These are phyloP conservation scores for Magnaporthales sp. DNA, from an alignment of 2,329 filamentous ascomycete genomes.

Conservation along the genomic window DNA sequence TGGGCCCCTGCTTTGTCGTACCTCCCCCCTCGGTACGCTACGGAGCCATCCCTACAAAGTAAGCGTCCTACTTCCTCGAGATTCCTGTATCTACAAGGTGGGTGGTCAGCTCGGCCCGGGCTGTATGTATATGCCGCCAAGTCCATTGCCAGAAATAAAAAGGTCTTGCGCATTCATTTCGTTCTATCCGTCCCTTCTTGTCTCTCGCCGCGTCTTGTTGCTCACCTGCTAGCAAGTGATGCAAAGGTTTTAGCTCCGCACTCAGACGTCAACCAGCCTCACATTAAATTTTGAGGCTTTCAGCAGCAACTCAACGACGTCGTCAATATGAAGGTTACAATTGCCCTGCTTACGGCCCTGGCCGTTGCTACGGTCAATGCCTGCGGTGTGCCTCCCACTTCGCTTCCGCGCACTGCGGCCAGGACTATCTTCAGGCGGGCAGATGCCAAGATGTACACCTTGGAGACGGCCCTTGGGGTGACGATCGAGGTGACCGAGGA, in stretches of 20 bases:
- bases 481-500: conserved; percentile 86
- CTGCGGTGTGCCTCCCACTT: conserved; percentile 4
- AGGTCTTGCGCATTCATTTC: not conserved
- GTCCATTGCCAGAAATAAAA: not conserved
- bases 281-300: not conserved
- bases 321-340: conserved; percentile 2
- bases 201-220: not conserved
- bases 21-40: not conserved
- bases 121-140: not conserved
- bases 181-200: not conserved
- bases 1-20: not conserved
- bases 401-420: conserved; percentile 1
- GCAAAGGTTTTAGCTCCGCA: not conserved
- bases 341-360: conserved; percentile 2
- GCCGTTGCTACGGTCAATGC: conserved; percentile 2
- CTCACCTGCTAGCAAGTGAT: not conserved
- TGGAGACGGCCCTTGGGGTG: conserved; percentile 76
- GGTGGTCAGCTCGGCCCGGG: not conserved
- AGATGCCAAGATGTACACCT: conserved; percentile 52
- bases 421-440: conserved; percentile 8
- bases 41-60: not conserved
- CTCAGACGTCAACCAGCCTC: not conserved
- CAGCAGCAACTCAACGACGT: not conserved
- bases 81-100: not conserved
- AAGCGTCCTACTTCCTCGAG: not conserved